Evolutionary conservation across 2,329 filamentous ascomycete species (phyloP).

Genomic region (Neopestalotiopsis clavispora): DNA sequence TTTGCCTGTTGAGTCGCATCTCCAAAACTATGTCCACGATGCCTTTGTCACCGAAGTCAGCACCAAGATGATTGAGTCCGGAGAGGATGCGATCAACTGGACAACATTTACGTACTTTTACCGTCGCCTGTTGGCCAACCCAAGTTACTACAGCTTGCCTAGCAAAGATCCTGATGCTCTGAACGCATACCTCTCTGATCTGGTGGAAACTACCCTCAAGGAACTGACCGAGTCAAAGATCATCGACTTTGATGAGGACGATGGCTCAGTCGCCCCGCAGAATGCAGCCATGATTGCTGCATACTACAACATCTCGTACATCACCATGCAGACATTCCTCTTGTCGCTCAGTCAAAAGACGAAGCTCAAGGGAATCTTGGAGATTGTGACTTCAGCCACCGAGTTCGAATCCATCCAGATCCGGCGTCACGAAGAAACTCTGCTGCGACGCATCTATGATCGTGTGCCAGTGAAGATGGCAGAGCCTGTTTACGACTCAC

Average conservation of each 20-base stretch:
- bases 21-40: slow-evolving; percentile 91
- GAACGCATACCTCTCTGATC: slow-evolving; percentile 91
- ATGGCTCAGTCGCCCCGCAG: slow-evolving; percentile 85
- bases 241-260: slow-evolving; percentile 92
- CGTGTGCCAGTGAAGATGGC: slow-evolving; percentile 95
- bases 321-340: slow-evolving; percentile 98
- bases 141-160: slow-evolving; percentile 91
- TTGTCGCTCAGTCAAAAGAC: slow-evolving; percentile 86
- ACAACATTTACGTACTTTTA: slow-evolving; percentile 99
- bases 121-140: slow-evolving; percentile 89
- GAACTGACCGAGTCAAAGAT: slow-evolving; percentile 93
- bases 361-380: slow-evolving; percentile 94
- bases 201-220: slow-evolving; percentile 90
- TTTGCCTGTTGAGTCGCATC: slow-evolving; percentile 90
- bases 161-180: slow-evolving; percentile 90
- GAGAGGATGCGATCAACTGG: slow-evolving; percentile 98
- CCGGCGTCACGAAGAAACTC: slow-evolving; percentile 85
- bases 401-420: slow-evolving; percentile 97
- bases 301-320: slow-evolving; percentile 99
- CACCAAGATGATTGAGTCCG: slow-evolving; percentile 92
- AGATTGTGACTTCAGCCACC: slow-evolving; percentile 95
- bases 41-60: slow-evolving; percentile 97
- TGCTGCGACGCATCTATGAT: slow-evolving; percentile 92
- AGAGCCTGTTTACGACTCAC: slow-evolving; percentile 84
- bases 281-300: slow-evolving; percentile 98